A percentile compares a stretch with the other conserved stretches of the same genome.
Conservation (phyloP, 179 eudicot species). For the Gypsophila paniculata region DNA sequence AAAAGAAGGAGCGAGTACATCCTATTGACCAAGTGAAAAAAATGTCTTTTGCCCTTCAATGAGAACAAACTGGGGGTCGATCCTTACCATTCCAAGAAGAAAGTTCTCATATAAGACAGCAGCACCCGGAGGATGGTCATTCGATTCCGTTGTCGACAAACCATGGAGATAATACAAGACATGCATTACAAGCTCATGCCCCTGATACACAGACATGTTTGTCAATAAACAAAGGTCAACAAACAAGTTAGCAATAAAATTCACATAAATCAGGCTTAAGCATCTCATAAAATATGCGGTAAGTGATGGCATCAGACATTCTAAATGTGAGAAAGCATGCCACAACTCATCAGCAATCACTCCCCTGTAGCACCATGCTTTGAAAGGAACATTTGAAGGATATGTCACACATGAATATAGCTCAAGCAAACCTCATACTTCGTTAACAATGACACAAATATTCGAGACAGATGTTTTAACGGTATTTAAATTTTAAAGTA, state of each 20-base stretch:
- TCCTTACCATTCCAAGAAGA: slow-evolving; percentile 76
- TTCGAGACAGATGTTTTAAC: no score
- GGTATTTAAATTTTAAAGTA: no score
- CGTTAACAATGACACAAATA: no score
- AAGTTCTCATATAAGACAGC: slow-evolving; percentile 73
- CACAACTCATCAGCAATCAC: no score
- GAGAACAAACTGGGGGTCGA: not conserved
- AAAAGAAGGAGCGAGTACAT: not conserved
- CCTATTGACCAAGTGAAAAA: not conserved
- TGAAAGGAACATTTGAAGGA: no score
- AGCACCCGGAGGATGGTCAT: slow-evolving; percentile 45
- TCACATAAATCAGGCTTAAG: not conserved
- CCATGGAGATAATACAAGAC: slow-evolving; percentile 69
- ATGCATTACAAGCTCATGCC: slow-evolving; percentile 95
- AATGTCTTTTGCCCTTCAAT: not conserved
- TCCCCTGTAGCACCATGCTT: no score
- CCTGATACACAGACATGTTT: slow-evolving; percentile 44
- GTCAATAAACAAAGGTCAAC: slow-evolving; percentile 8
- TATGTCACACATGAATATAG: no score
- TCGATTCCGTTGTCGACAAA: slow-evolving; percentile 43
- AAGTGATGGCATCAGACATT: not conserved
- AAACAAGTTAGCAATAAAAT: not conserved
- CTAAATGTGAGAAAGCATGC: not conserved
- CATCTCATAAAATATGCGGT: not conserved
- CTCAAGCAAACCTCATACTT: no score